Base-by-base conservation (phyloP, 1,284 basidiomycete genomes). In the Porodaedalea pini region DNA sequence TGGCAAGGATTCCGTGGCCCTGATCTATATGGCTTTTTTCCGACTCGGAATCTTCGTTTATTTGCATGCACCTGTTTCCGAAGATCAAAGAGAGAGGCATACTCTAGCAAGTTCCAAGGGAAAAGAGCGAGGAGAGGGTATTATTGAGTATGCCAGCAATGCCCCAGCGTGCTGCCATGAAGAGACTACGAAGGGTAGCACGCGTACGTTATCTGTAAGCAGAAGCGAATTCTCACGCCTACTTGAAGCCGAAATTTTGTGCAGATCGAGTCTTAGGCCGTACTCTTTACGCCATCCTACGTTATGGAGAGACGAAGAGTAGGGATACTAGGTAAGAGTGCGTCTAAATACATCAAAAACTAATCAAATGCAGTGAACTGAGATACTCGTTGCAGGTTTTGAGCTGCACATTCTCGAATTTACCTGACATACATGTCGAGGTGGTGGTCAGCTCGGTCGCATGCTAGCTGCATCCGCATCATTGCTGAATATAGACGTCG, bases 401-500 rank as follows among this genome's bases (percentile, higher is more conserved):
- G 45, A 27, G 45, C 23, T 11, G 8, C 10, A 1, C 7, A 31
- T 31, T 13, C 4, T 17, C n/a, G 15, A 11, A n/a, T 27, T 31
- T 13, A 56, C 37, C 40, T 54, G 19, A 66, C 47, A 57, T 32
- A 21, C 29, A 51, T 57, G 34, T 55, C 7, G 64, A 94, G 96
- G 96, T 65, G 97, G 96, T 50, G 96, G 96, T 65, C 96, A 99
- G 74, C 85, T 99, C 15, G 97, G 97, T 47, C 93, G 97, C 41
- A 98, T 99, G 96, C 83, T 99, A 39, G 92, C 89, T 7, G 89
- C 90, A 49, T 88, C 96, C 0, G 96, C 96, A 0, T 87, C 94
- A 8, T 80, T 94, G 36, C 81, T 98, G 58, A 92, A 94, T 67
- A 80, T 98, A 63, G 82, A 89, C 47, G 78, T 96, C n/a, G 75